A percentile compares a stretch with the other conserved stretches of the same genome.
phyloP scores from a whole-genome alignment of 306 rosid genomes.

The Trichosanthes truncata region DNA sequence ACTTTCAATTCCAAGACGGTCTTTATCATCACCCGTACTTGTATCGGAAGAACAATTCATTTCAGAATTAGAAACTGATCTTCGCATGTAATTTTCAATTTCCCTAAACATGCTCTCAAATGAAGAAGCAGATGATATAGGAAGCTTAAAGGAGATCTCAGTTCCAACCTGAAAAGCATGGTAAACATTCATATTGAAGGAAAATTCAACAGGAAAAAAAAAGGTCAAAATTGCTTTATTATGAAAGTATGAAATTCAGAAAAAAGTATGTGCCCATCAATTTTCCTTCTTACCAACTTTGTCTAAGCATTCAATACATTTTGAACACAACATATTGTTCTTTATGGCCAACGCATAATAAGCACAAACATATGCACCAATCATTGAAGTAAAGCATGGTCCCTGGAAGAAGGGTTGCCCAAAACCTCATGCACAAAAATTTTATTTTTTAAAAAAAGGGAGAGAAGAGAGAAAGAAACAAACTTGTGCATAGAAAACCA shows the following conservation, averaged over 20 bases:
- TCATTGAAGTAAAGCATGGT: not conserved
- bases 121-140: conserved; percentile 71
- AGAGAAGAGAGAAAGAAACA: not conserved
- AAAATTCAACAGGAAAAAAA: not conserved
- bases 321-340: not conserved
- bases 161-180: conserved; percentile 78
- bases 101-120: conserved; percentile 90
- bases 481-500: not conserved
- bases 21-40: conserved; percentile 26
- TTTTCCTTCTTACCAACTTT: not conserved
- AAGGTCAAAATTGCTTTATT: not conserved
- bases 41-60: conserved; percentile 12
- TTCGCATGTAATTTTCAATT: conserved; percentile 78
- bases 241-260: not conserved
- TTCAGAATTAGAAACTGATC: conserved; percentile 28
- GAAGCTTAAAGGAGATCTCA: conserved; percentile 97
- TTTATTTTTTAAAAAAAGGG: too few relatives aligned
- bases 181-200: conserved; percentile 12
- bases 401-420: not conserved
- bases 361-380: not conserved
- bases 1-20: conserved; percentile 73
- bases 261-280: not conserved
- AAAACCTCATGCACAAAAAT: not conserved
- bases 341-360: not conserved
- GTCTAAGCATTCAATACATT: not conserved